Evolutionary conservation across 2,329 filamentous ascomycete species (phyloP), one percentile per base, ranked within the genome.

Genomic region (Blumeriella jaapii): DNA sequence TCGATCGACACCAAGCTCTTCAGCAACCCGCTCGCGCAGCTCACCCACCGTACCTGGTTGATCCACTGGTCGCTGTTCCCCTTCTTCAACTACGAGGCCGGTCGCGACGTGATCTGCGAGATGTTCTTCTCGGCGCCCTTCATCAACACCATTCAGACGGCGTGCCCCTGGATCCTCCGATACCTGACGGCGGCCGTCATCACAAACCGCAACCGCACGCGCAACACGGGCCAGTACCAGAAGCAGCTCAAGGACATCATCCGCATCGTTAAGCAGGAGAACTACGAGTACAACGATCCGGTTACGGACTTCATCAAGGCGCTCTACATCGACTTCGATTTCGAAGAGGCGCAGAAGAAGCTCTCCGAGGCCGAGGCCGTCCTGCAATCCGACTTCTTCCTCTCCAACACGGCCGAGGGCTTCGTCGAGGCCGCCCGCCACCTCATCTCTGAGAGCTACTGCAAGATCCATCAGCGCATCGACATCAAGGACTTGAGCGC

Each of bases 121-220:
- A 78, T 96, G 59, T 91, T 95, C 72, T 96, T 98, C 74, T 93
- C 82, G 46, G 82, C 87, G 47, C 74, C 85, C 53, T 98, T 85
- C 71, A 98, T 98, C 76, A 98, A 96, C 75, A 96, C 89, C 53
- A 95, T 98, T 61, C 91, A 98, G 72, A 95, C 91, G 40, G 82
- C 78, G 54, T 95, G 86, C 69, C 89, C 91, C 5, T 98, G 91
- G 91, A 78, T 94, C 46, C 71, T 98, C 54, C 80, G 91, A 51
- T 98, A 98, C 64, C 73, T 98, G 40, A 78, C 86, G 41, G 87
- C 86, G 31, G 83, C 89, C 49, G 89, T 98, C 54, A 93, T 98
- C 61, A 94, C 87, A 44, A 91, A 89, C 66, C 83, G 85, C 42
- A 78, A 69, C 58, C 80, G 85, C 47, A 71, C 50, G 24, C 79